phyloP scores from a whole-genome alignment of 768 basidiomycete species.

The Panaeolus papilionaceus region DNA sequence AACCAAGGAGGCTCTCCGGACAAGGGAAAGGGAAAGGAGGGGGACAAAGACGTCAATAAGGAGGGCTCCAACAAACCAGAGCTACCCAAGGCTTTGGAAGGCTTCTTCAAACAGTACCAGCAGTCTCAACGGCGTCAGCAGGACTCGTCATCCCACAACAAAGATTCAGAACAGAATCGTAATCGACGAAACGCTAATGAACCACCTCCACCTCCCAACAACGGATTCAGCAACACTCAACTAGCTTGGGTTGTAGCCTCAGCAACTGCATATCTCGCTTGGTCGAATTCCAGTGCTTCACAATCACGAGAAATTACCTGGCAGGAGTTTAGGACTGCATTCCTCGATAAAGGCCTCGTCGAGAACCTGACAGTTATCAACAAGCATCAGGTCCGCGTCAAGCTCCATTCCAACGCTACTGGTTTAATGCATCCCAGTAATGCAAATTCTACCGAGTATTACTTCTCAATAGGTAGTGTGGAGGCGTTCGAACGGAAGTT shows the following conservation, averaged over 20 bases:
- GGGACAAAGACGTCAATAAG: conserved; percentile 34
- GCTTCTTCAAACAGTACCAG: conserved; percentile 77
- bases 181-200: conserved; percentile 33
- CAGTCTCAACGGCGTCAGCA: conserved; percentile 48
- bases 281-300: conserved; percentile 59
- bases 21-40: conserved; percentile 40
- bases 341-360: conserved; percentile 95
- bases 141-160: conserved; percentile 34
- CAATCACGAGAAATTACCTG: conserved; percentile 93
- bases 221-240: conserved; percentile 65
- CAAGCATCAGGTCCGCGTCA: conserved; percentile 87
- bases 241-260: conserved; percentile 56
- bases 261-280: conserved; percentile 69
- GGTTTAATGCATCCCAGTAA: conserved; percentile 76
- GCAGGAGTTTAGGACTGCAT: conserved; percentile 98
- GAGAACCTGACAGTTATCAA: conserved; percentile 94
- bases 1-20: conserved; percentile 23
- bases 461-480: conserved; percentile 97
- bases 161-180: conserved; percentile 40
- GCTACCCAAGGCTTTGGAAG: conserved; percentile 73
- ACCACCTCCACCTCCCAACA: conserved; percentile 59
- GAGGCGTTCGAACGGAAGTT: conserved; percentile 96
- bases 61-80: conserved; percentile 43
- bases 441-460: conserved; percentile 66
- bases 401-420: conserved; percentile 89